Evolutionary conservation across 371 early-diverging fungal genomes (phyloP).

Genomic region (Mucor ambiguus): DNA sequence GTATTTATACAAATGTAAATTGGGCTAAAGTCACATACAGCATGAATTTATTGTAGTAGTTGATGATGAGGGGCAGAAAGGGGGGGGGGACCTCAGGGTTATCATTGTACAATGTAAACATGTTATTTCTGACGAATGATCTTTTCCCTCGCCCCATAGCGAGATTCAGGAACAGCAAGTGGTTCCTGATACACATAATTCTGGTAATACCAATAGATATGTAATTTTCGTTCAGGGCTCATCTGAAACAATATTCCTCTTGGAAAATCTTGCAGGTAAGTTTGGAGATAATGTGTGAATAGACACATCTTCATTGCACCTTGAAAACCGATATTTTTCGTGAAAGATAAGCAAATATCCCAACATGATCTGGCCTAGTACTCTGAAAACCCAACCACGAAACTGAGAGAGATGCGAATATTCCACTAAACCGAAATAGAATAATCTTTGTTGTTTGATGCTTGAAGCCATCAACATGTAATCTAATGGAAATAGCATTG

Average conservation of each 20-base stretch:
- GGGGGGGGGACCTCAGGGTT: not conserved
- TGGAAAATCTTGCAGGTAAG: not conserved
- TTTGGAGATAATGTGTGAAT: not conserved
- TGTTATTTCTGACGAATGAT: not conserved
- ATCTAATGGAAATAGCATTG: not conserved
- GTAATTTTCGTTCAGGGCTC: not conserved
- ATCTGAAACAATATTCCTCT: not conserved
- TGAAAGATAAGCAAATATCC: not conserved
- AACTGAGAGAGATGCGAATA: not conserved
- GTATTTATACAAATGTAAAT: conserved; percentile 1
- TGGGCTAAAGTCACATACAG: conserved; percentile 4
- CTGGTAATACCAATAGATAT: not conserved
- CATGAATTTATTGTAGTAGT: not conserved
- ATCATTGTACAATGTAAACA: conserved; percentile 3
- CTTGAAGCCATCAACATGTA: not conserved
- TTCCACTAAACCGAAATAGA: not conserved
- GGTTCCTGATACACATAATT: not conserved
- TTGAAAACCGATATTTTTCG: not conserved
- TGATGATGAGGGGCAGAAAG: not conserved
- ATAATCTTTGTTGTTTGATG: not conserved
- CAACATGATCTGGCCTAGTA: not conserved
- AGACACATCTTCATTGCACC: not conserved
- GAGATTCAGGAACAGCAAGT: not conserved
- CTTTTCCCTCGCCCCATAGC: not conserved
- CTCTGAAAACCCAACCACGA: not conserved